Evolutionary conservation across 257 asterid species (phyloP).

Genomic region (Solanum arcanum): DNA sequence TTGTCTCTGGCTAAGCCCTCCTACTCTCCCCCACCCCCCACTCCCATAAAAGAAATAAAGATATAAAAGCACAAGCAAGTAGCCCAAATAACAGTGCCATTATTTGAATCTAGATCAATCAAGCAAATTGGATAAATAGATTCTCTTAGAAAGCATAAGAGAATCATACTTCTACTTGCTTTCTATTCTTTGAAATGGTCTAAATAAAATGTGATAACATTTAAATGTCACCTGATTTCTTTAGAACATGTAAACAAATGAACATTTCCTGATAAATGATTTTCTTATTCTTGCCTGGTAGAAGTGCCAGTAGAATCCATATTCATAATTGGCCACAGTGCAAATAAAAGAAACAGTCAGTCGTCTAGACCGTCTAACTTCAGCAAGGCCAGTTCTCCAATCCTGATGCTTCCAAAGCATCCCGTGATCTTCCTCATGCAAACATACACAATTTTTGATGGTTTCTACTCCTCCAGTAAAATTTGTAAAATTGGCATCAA

Average conservation of each 20-base stretch:
- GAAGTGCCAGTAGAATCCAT: constrained; percentile 96
- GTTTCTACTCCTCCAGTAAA: constrained; percentile 97
- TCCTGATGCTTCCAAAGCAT: constrained; percentile 99
- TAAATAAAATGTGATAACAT: neutral
- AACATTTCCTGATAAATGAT: neutral
- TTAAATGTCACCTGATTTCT: neutral
- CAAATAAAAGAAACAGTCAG: constrained; percentile 87
- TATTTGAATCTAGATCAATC: neutral
- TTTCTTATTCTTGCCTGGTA: constrained; percentile 57
- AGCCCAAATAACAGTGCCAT: neutral
- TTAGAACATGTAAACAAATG: neutral
- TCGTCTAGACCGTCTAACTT: constrained; percentile 94
- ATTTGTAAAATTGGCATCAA: constrained; percentile 85
- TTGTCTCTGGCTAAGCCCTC: neutral
- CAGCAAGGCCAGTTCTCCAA: constrained; percentile 95
- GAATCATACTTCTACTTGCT: neutral
- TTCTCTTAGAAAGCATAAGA: neutral
- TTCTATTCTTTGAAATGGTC: neutral
- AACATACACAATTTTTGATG: constrained; percentile 85
- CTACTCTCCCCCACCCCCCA: too few species aligned
- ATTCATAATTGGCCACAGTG: constrained; percentile 96
- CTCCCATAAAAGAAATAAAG: neutral
- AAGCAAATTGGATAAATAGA: neutral
- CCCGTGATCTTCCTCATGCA: constrained; percentile 97
- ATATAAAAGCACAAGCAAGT: neutral